Evolutionary conservation across 2,329 filamentous ascomycete species (phyloP), one percentile per base, ranked within the genome.

Genomic region (Diaporthe nobilis): DNA sequence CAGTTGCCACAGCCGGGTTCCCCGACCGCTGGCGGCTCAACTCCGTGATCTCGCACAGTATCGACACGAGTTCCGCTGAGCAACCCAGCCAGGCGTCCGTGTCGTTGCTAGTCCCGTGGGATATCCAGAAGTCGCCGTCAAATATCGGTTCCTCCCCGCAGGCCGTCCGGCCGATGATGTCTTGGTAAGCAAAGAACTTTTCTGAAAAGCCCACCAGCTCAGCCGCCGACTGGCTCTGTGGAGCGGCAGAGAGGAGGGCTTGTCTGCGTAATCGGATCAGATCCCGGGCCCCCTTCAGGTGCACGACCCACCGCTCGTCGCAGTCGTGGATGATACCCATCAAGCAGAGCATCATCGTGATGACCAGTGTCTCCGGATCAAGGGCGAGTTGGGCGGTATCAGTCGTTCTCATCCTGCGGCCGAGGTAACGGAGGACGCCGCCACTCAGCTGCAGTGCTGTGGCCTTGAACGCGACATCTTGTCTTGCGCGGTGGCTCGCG

Each of bases 111-210:
- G 70, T 61, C 17, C 42, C 31, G 25, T 72, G 42, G 57, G 55
- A 34, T 13, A 51, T n/a, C 87, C 87, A 89, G 74, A 88, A 88
- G 68, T 88, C 86, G 42, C 81, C 82, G 2, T 86, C 87, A 61
- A 88, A 88, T 0, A 87, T 80, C 0, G 86, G 84, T 12, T 85
- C 83, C 15, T 87, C 85, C 3, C 86, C 87, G 71, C 87, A 89
- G 0, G 87, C 87, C 0, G 87, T 89, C 47, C 87, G 83, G 39
- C 87, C 87, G 77, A 88, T 88, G 22, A 88, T 86, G 75, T 89
- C 87, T 75, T 88, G 87, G 20, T 87, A 88, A 4, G 87, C 87
- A 73, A 89, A 88, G 77, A 88, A 88, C 1, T 84, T 82, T 76
- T 88, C 87, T 0, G 86, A 84, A 8, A 84, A 81, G 2, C 80